Conservation (phyloP, 1,139 yeast species). For the Diutina sp. region DNA sequence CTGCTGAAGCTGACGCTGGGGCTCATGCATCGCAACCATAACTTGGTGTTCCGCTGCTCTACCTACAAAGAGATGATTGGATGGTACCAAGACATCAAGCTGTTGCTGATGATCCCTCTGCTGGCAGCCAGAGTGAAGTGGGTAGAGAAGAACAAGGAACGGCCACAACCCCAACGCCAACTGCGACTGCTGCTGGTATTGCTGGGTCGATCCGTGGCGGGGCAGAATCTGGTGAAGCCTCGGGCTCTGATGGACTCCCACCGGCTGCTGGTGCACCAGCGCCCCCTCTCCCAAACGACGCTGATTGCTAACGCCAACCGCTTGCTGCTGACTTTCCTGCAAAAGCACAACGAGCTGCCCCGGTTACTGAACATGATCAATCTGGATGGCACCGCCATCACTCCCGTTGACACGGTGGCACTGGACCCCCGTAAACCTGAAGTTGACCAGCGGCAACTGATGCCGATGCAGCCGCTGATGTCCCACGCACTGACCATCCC, state of each 20-base stretch:
- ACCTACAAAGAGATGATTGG: conserved; percentile 64
- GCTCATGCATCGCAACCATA: conserved; percentile 62
- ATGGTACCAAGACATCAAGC: conserved; percentile 74
- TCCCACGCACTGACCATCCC: not conserved
- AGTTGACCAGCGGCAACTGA: conserved; percentile 3
- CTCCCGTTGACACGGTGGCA: conserved; percentile 24
- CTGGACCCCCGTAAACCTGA: conserved; percentile 4
- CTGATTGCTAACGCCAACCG: conserved; percentile 1
- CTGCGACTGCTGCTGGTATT: conserved; percentile 1
- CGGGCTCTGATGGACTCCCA: not conserved
- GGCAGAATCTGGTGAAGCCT: not conserved
- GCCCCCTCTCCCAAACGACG: not conserved
- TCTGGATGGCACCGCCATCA: conserved; percentile 35
- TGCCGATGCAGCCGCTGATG: not conserved
- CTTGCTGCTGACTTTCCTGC: conserved; percentile 16
- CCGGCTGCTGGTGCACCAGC: conserved; percentile 1
- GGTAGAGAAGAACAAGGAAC: conserved; percentile 9
- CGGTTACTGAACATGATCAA: conserved; percentile 30
- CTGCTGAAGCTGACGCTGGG: conserved; percentile 62
- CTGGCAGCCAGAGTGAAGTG: conserved; percentile 35
- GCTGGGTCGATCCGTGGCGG: not conserved
- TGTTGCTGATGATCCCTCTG: conserved; percentile 44
- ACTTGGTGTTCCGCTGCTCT: conserved; percentile 86
- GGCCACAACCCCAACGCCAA: not conserved
- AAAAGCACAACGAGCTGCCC: conserved; percentile 20